A percentile compares a stretch with the other conserved stretches of the same genome.
Conservation (phyloP, 2,329 filamentous ascomycete species). For the Alternaria consortialis region DNA sequence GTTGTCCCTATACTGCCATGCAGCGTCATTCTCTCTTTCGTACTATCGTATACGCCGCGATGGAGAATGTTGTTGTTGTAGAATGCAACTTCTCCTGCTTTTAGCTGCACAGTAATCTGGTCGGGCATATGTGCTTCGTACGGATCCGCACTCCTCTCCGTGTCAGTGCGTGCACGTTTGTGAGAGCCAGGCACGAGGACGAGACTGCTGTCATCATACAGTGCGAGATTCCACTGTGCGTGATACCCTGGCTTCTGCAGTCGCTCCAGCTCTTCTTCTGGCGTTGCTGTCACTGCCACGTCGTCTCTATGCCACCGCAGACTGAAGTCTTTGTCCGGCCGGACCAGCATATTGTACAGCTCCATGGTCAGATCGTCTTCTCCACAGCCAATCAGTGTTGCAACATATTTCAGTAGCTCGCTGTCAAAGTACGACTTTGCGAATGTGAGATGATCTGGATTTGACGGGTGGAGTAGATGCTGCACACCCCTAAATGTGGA, state of each 20-base stretch:
- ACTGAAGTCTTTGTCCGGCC: slow-evolving; percentile 74
- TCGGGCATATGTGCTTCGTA: slow-evolving; percentile 69
- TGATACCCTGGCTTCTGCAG: slow-evolving; percentile 72
- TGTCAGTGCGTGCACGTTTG: slow-evolving; percentile 71
- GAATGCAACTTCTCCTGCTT: slow-evolving; percentile 82
- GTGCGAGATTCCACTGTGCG: slow-evolving; percentile 86
- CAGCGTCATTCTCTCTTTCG: slow-evolving; percentile 72
- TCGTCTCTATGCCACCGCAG: slow-evolving; percentile 89
- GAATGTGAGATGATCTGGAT: slow-evolving; percentile 70
- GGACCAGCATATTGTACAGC: slow-evolving; percentile 84
- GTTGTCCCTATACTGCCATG: slow-evolving; percentile 75
- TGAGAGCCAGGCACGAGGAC: slow-evolving; percentile 83
- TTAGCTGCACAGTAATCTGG: slow-evolving; percentile 71
- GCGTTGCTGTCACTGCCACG: slow-evolving; percentile 70
- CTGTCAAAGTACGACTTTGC: slow-evolving; percentile 76
- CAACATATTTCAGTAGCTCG: slow-evolving; percentile 69
- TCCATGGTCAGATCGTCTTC: slow-evolving; percentile 79
- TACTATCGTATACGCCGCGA: slow-evolving; percentile 69
- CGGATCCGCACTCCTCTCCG: slow-evolving; percentile 72
- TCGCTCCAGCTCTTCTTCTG: slow-evolving; percentile 72
- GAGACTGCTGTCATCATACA: slow-evolving; percentile 76
- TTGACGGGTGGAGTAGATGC: slow-evolving; percentile 78
- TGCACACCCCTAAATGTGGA: slow-evolving; percentile 71
- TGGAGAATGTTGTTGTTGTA: slow-evolving; percentile 92
- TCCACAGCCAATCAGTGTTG: slow-evolving; percentile 66